Evolutionary conservation across 2,329 filamentous ascomycete genomes (phyloP).

Genomic region (Echinosphaeria canescens): DNA sequence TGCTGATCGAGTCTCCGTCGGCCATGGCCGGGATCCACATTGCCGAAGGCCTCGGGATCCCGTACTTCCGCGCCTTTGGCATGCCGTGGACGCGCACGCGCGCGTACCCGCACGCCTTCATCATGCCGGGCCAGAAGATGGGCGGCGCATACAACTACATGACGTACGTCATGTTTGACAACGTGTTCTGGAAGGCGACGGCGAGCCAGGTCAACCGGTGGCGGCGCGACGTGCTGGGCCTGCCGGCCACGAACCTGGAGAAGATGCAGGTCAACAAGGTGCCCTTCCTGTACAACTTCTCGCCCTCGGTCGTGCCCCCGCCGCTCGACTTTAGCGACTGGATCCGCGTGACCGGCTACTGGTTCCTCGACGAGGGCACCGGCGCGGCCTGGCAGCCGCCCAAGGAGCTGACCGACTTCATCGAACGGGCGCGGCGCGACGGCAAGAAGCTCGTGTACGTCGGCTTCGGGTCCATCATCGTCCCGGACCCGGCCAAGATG

Average conservation of each 20-base stretch:
- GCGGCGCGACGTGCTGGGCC: slow-evolving; percentile 58
- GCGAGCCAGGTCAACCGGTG: slow-evolving; percentile 82
- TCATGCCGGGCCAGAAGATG: slow-evolving; percentile 82
- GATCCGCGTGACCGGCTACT: slow-evolving; percentile 94
- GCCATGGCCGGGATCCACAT: slow-evolving; percentile 98
- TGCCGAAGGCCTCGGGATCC: slow-evolving; percentile 76
- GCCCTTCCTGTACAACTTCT: slow-evolving; percentile 98
- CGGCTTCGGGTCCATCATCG: slow-evolving; percentile 90
- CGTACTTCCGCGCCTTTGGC: slow-evolving; percentile 92
- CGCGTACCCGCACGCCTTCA: slow-evolving; percentile 91
- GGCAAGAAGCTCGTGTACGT: slow-evolving; percentile 90
- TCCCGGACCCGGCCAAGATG: slow-evolving; percentile 70
- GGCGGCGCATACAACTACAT: slow-evolving; percentile 90
- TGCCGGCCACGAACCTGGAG: slow-evolving; percentile 65
- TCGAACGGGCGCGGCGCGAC: slow-evolving; percentile 59
- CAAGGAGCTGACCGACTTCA: slow-evolving; percentile 57
- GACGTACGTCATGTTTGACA: slow-evolving; percentile 92
- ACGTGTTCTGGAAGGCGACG: slow-evolving; percentile 89
- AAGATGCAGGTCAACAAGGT: slow-evolving; percentile 94
- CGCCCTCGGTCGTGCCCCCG: slow-evolving; percentile 77
- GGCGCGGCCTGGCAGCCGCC: slow-evolving; percentile 46
- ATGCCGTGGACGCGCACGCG: slow-evolving; percentile 98
- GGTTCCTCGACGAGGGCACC: slow-evolving; percentile 68
- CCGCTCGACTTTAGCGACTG: slow-evolving; percentile 93
- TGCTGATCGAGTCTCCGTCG: slow-evolving; percentile 87